Percentiles rank a stretch among this genome's conserved stretches.
phyloP scores from a whole-genome alignment of 2,329 filamentous ascomycete genomes.

The Botrytis galanthina region DNA sequence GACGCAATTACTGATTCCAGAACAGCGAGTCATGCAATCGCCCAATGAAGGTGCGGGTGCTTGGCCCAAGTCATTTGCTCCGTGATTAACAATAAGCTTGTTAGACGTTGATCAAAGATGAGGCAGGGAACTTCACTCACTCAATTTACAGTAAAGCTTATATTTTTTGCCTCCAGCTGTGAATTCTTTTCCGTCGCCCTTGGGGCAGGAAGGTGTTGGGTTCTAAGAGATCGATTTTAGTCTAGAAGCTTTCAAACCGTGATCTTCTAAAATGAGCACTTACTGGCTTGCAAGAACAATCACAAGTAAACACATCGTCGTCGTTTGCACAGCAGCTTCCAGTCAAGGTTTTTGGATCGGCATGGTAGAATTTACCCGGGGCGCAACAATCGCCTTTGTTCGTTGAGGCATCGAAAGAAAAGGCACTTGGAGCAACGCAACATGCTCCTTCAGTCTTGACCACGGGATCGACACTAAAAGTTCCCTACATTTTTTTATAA shows the following conservation, averaged over 20 bases:
- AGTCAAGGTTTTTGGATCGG: neutral
- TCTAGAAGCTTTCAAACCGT: neutral
- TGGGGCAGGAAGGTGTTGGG: slow-evolving; percentile 7
- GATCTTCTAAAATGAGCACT: neutral
- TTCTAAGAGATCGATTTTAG: neutral
- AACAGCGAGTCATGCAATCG: slow-evolving; percentile 10
- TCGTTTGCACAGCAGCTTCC: slow-evolving; percentile 5
- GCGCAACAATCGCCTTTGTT: slow-evolving; percentile 6
- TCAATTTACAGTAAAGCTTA: slow-evolving; percentile 1
- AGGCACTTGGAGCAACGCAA: slow-evolving; percentile 7
- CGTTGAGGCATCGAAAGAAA: neutral
- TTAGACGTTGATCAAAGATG: neutral
- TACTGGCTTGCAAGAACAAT: slow-evolving; percentile 18
- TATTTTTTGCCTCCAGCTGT: slow-evolving; percentile 5
- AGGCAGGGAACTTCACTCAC: neutral
- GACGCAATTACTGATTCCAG: neutral
- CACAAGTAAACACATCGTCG: slow-evolving; percentile 13
- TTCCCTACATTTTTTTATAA: neutral
- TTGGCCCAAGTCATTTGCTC: neutral
- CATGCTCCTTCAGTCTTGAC: slow-evolving; percentile 3
- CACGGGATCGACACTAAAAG: neutral
- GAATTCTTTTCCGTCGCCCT: neutral
- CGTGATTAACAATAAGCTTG: neutral
- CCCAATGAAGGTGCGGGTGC: neutral
- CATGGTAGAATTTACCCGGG: neutral